A percentile compares a stretch with the other conserved stretches of the same genome.
Conservation (phyloP, 139 green algal genomes). For the Tetradesmus lagerheimii region DNA sequence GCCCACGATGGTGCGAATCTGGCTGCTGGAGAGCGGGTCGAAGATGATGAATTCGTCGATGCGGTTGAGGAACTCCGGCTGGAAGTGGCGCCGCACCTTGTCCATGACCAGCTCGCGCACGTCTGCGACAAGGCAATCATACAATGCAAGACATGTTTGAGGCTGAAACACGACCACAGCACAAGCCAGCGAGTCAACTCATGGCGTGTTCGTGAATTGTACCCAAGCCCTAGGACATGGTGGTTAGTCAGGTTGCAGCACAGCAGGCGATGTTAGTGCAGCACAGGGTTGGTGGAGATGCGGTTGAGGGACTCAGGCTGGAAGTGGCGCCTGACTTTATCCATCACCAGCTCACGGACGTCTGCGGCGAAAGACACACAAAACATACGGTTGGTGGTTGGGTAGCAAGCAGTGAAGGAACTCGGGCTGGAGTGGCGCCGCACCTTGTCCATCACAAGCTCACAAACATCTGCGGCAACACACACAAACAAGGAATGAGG, state of each 20-base stretch:
- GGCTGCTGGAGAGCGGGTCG: constrained; percentile 76
- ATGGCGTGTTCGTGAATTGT: no score
- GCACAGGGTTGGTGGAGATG: constrained; percentile 87
- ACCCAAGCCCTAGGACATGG: no score
- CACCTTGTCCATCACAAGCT: no score
- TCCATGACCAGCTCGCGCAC: constrained; percentile 72
- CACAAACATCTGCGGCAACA: no score
- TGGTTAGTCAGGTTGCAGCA: no score
- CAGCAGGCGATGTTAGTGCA: no score
- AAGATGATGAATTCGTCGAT: constrained; percentile 99
- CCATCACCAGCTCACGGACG: constrained; percentile 69
- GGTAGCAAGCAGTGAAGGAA: no score
- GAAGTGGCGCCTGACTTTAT: constrained; percentile 85
- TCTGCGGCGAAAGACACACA: constrained; percentile 21
- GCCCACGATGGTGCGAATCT: constrained; percentile 75
- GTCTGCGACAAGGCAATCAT: background rate
- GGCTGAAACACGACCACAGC: no score
- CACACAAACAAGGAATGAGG: no score
- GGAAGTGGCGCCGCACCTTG: constrained; percentile 85
- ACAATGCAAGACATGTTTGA: background rate
- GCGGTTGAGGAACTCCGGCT: constrained; percentile 98
- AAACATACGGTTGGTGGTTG: no score
- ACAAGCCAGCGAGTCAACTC: no score
- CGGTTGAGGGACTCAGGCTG: constrained; percentile 98
- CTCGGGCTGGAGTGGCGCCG: no score